Base-by-base conservation (phyloP, 2,329 filamentous ascomycete genomes). In the Ophiostoma ulmi region DNA sequence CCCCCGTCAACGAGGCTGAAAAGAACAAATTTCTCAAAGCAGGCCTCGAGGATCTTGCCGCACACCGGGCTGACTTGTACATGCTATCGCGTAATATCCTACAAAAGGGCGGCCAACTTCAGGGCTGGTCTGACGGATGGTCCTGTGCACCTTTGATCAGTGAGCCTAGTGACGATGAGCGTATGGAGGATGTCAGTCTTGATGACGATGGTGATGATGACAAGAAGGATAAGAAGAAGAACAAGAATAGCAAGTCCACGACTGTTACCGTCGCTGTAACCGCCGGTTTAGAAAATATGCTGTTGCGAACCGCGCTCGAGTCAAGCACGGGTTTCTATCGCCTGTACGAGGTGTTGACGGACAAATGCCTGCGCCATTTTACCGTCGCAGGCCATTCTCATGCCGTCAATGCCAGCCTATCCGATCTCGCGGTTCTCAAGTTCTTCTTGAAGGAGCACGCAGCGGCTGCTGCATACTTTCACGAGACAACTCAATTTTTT, bases 371-470 rank as follows among this genome's bases (percentile, higher is more conserved):
- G 71, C 90, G 91, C 1, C 91, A 97, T 77, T 96, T 92, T 77
- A 89, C 89, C 17, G 87, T 93, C 5, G 93, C 94, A 5, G 91
- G 89, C 70, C 91, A 94, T 73, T 84, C 84, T 0, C 90, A 96
- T 75, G 91, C 92, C 8, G 89, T 91, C 0, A 89, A 96, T 75
- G 86, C 89, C 26, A 89, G 90, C 72, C 87, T 94, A 78, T 91
- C 92, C 11, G 95, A 99, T 78, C 85, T 98, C 65, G 95, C 93
- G 1, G 86, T 95, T 5, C 82, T 97, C 68, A 94, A 94, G 76
- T 95, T 90, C 75, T 87, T 91, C 72, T 83, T 91, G 3, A 86
- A 87, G 31, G 91, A 98, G 74, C 94, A 89, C 76, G 83, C 82
- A 2, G 85, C 88, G 1, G 94, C 95, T 0, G 89, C 91, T 0